Evolutionary conservation across 495 filamentous ascomycete species (phyloP).

Genomic region (Trichoderma asperelloides): DNA sequence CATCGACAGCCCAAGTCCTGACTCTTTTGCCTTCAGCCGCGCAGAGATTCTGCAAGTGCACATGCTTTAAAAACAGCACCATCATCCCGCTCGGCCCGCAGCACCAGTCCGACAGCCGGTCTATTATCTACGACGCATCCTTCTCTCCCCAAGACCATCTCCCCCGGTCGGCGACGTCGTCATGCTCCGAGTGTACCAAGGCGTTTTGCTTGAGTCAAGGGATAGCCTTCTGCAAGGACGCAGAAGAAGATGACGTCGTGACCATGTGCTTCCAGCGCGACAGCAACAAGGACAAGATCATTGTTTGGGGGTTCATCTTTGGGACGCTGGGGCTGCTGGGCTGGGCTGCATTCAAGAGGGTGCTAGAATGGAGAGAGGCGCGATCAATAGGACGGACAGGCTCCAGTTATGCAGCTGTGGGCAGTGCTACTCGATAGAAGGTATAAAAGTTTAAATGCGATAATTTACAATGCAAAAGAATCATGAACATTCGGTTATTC

Average conservation of each 20-base stretch:
- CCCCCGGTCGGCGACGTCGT: constrained; percentile 23
- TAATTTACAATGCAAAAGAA: not conserved
- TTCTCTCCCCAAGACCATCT: not conserved
- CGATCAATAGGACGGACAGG: not conserved
- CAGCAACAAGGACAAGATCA: constrained; percentile 77
- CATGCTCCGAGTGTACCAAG: constrained; percentile 81
- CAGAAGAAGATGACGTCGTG: constrained; percentile 77
- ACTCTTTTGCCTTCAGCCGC: constrained; percentile 31
- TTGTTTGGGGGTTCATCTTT: constrained; percentile 87
- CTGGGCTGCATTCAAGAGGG: constrained; percentile 59
- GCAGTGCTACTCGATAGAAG: not conserved
- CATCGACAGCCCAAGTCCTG: constrained; percentile 13
- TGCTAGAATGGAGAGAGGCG: constrained; percentile 45
- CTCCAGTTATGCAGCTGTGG: constrained; percentile 1
- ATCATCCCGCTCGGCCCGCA: constrained; percentile 64
- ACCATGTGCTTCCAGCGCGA: constrained; percentile 93
- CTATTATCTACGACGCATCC: constrained; percentile 7
- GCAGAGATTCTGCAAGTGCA: constrained; percentile 96
- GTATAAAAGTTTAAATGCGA: not conserved
- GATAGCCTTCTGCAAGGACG: constrained; percentile 75
- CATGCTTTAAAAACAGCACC: constrained; percentile 82
- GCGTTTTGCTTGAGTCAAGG: constrained; percentile 81
- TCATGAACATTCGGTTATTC: not conserved
- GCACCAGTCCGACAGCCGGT: constrained; percentile 15
- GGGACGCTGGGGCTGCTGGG: constrained; percentile 73